A percentile compares a stretch with the other conserved stretches of the same genome.
Conservation (phyloP, 768 basidiomycete species). For the Suillus lakei region DNA sequence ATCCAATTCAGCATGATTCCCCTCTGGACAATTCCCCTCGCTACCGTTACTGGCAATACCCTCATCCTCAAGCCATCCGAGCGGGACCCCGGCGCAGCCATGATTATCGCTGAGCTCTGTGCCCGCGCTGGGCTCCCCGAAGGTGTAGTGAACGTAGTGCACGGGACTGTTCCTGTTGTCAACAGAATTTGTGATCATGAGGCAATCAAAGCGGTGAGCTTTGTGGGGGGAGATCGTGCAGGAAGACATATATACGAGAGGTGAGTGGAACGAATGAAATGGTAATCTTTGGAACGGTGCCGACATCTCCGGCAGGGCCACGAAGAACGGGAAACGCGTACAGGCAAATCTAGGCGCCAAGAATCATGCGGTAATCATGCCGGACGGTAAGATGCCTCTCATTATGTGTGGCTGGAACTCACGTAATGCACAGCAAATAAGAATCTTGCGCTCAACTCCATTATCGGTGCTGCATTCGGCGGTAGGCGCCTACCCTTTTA, state of each 20-base stretch:
- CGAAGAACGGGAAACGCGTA: conserved; percentile 86
- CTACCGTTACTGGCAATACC: conserved; percentile 89
- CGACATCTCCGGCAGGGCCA: conserved; percentile 57
- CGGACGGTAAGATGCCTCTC: conserved; percentile 67
- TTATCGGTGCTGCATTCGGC: conserved; percentile 93
- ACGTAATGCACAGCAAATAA: conserved; percentile 69
- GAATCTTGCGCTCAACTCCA: conserved; percentile 89
- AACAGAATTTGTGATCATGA: conserved; percentile 95
- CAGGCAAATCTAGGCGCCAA: conserved; percentile 95
- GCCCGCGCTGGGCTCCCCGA: conserved; percentile 84
- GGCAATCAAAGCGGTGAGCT: conserved; percentile 91
- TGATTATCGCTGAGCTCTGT: conserved; percentile 97
- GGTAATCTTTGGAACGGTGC: conserved; percentile 8
- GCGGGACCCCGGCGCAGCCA: conserved; percentile 94
- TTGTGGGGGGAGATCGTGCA: conserved; percentile 93
- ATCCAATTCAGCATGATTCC: conserved; percentile 80
- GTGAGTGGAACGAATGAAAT: conserved; percentile 36
- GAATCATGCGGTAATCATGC: conserved; percentile 93
- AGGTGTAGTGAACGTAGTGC: conserved; percentile 91
- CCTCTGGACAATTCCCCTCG: conserved; percentile 93
- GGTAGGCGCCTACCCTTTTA: conserved; percentile 45
- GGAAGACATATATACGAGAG: conserved; percentile 94
- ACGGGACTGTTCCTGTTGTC: conserved; percentile 88
- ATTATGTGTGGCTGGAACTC: conserved; percentile 3
- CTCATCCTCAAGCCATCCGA: conserved; percentile 95